Conservation (phyloP, 2,329 filamentous ascomycete genomes). For the Colletotrichum higginsianum region DNA sequence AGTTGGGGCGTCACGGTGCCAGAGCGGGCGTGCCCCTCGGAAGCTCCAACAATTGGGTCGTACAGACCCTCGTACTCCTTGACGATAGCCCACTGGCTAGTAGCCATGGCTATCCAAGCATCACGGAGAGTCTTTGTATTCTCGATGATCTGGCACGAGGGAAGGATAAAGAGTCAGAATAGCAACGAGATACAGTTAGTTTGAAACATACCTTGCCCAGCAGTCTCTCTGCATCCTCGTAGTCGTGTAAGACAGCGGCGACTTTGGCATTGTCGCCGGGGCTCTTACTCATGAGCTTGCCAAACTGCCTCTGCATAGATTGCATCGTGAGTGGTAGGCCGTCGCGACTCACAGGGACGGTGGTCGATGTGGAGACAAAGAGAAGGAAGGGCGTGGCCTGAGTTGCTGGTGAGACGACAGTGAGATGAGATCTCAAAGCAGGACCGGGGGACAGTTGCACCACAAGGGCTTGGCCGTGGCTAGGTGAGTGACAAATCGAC, state of each 20-base stretch:
- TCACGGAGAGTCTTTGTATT: constrained; percentile 84
- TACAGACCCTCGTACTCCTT: constrained; percentile 81
- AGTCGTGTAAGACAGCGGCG: constrained; percentile 81
- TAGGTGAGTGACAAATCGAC: not conserved
- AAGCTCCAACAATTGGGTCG: constrained; percentile 80
- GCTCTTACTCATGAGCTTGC: constrained; percentile 76
- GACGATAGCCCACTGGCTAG: constrained; percentile 76
- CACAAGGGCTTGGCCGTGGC: not conserved
- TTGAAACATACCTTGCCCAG: constrained; percentile 73
- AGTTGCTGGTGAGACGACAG: not conserved
- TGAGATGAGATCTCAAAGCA: not conserved
- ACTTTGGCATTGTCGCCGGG: constrained; percentile 84
- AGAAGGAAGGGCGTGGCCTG: constrained; percentile 2
- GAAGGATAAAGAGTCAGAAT: constrained; percentile 14
- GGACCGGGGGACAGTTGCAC: not conserved
- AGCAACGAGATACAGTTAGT: not conserved
- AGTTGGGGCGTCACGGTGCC: constrained; percentile 72
- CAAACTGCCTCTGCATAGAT: constrained; percentile 81
- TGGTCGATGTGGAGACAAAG: not conserved
- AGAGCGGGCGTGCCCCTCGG: constrained; percentile 68
- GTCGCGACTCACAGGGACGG: not conserved
- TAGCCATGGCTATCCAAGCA: constrained; percentile 81
- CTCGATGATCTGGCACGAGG: constrained; percentile 75
- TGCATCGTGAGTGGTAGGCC: constrained; percentile 68
- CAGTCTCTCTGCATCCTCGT: constrained; percentile 83